Evolutionary conservation across 2,329 filamentous ascomycete species (phyloP).

Genomic region (Reticulascus tulasneorum): DNA sequence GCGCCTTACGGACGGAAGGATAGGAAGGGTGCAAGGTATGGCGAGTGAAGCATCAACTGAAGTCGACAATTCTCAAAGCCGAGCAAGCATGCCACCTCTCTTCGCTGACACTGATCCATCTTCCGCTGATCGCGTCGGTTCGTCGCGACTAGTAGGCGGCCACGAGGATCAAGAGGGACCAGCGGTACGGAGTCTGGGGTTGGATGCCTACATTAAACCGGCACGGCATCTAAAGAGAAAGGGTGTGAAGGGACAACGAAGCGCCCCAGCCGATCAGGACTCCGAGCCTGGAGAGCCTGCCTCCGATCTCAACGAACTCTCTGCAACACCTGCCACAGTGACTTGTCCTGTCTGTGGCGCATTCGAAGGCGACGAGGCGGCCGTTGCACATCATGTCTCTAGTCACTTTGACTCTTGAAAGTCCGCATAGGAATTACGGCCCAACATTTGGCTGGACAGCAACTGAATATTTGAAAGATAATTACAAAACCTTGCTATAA

Average conservation of each 20-base stretch:
- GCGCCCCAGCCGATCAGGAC: not conserved
- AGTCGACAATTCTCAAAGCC: constrained; percentile 1
- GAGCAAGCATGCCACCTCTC: constrained; percentile 2
- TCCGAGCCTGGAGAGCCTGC: not conserved
- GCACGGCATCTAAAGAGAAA: constrained; percentile 9
- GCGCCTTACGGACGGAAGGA: constrained; percentile 63
- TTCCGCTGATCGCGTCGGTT: constrained; percentile 10
- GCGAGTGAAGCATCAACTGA: too few relatives aligned
- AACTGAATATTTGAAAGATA: too few relatives aligned
- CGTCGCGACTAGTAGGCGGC: too few relatives aligned
- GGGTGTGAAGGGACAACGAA: not conserved
- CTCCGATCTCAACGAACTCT: not conserved
- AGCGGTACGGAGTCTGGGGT: too few relatives aligned
- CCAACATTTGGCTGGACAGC: too few relatives aligned
- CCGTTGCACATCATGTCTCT: constrained; percentile 65
- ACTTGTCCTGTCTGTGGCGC: constrained; percentile 62
- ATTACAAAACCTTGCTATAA: too few relatives aligned
- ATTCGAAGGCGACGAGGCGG: constrained; percentile 66
- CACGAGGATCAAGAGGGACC: too few relatives aligned
- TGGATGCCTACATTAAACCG: constrained; percentile 47
- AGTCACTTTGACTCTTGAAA: constrained; percentile 49
- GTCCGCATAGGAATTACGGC: too few relatives aligned
- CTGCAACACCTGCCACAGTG: constrained; percentile 12
- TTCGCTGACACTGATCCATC: constrained; percentile 9
- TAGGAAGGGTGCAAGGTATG: constrained; percentile 78